Conservation (phyloP, 345 rosid genomes). For the Populus ilicifolia region DNA sequence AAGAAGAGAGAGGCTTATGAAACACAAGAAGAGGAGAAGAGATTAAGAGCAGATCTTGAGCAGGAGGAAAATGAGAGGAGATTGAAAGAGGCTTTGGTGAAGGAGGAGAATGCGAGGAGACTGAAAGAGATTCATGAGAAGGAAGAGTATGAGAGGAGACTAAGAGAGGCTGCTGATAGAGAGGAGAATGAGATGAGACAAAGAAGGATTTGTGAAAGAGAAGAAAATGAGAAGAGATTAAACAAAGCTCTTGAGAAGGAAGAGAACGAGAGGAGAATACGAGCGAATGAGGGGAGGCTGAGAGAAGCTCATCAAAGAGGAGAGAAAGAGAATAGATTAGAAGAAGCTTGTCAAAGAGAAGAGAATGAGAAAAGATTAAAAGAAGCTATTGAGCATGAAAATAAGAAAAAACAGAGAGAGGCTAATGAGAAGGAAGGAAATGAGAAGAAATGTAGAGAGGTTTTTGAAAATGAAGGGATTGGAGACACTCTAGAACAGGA, state of each 20-base stretch:
- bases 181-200: slow-evolving; percentile 42
- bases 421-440: slow-evolving; percentile 43
- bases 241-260: slow-evolving; percentile 26
- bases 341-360: slow-evolving; percentile 37
- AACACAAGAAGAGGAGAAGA: slow-evolving; percentile 5
- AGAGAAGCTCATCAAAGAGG: slow-evolving; percentile 37
- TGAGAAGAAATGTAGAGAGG: slow-evolving; percentile 33
- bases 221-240: slow-evolving; percentile 37
- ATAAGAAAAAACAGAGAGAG: slow-evolving; percentile 42
- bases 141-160: slow-evolving; percentile 32
- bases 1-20: slow-evolving; percentile 1
- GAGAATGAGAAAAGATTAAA: slow-evolving; percentile 37
- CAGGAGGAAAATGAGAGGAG: slow-evolving; percentile 15
- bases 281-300: slow-evolving; percentile 34
- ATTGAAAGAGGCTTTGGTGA: slow-evolving; percentile 28
- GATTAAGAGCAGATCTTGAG: neutral
- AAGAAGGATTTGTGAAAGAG: slow-evolving; percentile 34
- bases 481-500: slow-evolving; percentile 26
- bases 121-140: slow-evolving; percentile 25
- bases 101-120: slow-evolving; percentile 37
- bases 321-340: slow-evolving; percentile 37
- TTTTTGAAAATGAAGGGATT: slow-evolving; percentile 22
- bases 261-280: slow-evolving; percentile 36
- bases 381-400: slow-evolving; percentile 42
- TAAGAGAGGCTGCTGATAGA: slow-evolving; percentile 32